Evolutionary conservation across 1,284 basidiomycete species (phyloP).

Genomic region (Microbotryum saponariae): DNA sequence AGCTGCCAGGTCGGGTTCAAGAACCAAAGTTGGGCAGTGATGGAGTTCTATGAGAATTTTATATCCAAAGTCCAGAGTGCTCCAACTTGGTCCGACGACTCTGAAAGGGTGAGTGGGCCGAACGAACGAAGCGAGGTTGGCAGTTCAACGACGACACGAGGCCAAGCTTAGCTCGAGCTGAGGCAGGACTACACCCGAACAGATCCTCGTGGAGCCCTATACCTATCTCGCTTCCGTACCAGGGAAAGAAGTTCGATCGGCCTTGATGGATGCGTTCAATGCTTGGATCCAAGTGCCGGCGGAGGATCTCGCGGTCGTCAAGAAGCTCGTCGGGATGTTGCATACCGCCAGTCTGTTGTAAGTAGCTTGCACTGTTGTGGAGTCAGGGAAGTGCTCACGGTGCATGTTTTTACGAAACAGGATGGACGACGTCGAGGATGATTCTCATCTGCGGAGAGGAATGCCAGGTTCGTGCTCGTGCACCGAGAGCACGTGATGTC

Average conservation of each 20-base stretch:
- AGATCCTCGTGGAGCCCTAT: constrained; percentile 61
- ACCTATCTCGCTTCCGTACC: constrained; percentile 75
- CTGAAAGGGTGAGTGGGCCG: constrained; percentile 40
- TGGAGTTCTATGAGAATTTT: constrained; percentile 37
- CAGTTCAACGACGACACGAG: not conserved
- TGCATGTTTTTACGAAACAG: constrained; percentile 43
- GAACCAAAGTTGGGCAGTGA: not conserved
- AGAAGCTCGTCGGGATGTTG: constrained; percentile 79
- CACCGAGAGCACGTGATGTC: not conserved
- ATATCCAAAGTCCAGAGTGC: constrained; percentile 34
- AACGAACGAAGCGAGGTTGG: not conserved
- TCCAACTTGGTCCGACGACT: constrained; percentile 41
- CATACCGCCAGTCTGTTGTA: constrained; percentile 90
- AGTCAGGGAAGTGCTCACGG: not conserved
- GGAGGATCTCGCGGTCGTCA: constrained; percentile 63
- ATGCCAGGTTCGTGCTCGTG: constrained; percentile 55
- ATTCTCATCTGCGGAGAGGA: constrained; percentile 79
- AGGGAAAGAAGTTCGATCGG: constrained; percentile 85
- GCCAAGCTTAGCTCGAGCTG: not conserved
- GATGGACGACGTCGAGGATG: constrained; percentile 97
- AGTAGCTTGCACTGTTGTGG: constrained; percentile 36
- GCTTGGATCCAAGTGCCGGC: constrained; percentile 76
- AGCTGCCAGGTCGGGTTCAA: no score
- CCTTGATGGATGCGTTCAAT: constrained; percentile 92
- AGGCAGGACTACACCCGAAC: not conserved